Base-by-base conservation (phyloP, 768 basidiomycete genomes). In the Leucocoprinus leucothites region DNA sequence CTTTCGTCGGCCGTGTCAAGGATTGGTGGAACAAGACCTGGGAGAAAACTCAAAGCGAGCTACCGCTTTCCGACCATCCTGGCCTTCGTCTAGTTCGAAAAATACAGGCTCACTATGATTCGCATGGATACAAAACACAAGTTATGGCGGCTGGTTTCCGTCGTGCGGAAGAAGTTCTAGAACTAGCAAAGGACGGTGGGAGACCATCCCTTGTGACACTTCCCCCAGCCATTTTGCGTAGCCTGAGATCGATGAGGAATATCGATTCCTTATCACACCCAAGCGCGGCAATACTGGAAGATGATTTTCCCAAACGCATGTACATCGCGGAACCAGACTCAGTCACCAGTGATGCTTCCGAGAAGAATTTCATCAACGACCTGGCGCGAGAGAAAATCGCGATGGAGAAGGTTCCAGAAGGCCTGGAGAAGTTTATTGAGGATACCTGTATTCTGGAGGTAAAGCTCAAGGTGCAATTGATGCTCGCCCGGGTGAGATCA, bases 1-100 rank as follows among this genome's bases (percentile, higher is more conserved):
- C 71, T 1, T 74, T 73, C 61, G 64, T 74, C 9, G 72, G 72
- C n/a, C 63, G 71, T 21, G 71, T 74, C 38, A 70, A 70, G 59
- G 72, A 72, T 56, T 74, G 71, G 70, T 74, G 69, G 66, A 60
- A 65, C 19, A 65, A 65, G 6, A 19, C 50, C 24, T 25, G 18
- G n/a, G 3, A 9, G 24, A 6, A 70, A 72, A 41, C 40, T 14
- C 40, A n/a, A n/a, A n/a, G n/a, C n/a, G n/a, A n/a, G n/a, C n/a
- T n/a, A 67, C 69, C 1, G 71, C 69, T 3, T 65, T 72, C 40
- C 4, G 40, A 41, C 4, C 8, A 41, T 14, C 4, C 5, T 14
- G 40, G 40, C 14, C 13, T 41, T 19, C 49, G 57, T 24, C 65
- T 74, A 5, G 69, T 74, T 0, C 65, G 57, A 21, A 43, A 61